These are phyloP conservation scores for Lichtheimia corymbifera DNA, from an alignment of 371 early-diverging fungal species.

Conservation along the genomic window DNA sequence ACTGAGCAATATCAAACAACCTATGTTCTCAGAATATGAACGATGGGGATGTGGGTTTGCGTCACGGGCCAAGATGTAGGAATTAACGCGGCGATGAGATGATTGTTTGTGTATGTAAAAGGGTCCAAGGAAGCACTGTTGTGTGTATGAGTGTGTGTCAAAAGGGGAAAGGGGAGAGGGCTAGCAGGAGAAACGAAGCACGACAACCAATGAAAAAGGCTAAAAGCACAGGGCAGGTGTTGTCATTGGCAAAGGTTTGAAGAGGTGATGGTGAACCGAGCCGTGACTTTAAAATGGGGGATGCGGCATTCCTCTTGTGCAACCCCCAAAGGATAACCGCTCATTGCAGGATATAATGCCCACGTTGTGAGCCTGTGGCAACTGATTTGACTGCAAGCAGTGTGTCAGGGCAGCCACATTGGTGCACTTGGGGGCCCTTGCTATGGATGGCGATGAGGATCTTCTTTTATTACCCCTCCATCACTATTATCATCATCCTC, in stretches of 20 bases:
- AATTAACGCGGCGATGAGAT: no score
- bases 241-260: conserved; percentile 5
- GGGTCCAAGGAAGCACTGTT: no score
- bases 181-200: not conserved
- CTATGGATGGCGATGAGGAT: conserved; percentile 7
- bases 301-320: conserved; percentile 12
- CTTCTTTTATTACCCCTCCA: not conserved
- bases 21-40: no score
- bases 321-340: conserved; percentile 10
- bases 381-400: conserved; percentile 14
- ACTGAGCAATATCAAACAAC: no score
- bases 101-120: no score
- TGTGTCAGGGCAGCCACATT: not conserved
- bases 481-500: not conserved
- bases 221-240: not conserved
- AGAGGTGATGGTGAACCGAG: conserved; percentile 3
- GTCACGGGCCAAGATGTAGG: no score
- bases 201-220: not conserved
- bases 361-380: conserved; percentile 23
- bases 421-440: not conserved
- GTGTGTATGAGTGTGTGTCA: no score
- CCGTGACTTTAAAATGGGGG: conserved; percentile 6
- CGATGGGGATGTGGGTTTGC: no score
- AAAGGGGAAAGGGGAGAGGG: no score
- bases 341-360: conserved; percentile 24